phyloP scores from a whole-genome alignment of 164 flowering plant genomes.

The Hamamelis virginiana region DNA sequence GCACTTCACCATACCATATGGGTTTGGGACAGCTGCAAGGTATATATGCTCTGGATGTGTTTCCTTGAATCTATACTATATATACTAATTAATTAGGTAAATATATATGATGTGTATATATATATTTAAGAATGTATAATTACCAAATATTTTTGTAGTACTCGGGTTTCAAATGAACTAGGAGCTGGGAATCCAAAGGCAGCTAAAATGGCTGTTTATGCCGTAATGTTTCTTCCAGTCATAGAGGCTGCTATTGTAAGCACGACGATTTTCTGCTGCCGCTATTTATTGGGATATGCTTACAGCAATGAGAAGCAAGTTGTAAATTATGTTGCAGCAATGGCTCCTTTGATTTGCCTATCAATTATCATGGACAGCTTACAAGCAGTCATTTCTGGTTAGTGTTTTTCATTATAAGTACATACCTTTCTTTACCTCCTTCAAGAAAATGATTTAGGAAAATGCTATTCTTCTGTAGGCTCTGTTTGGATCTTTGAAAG shows the following conservation, averaged over 20 bases:
- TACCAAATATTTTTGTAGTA: conserved; percentile 22
- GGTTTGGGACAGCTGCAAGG: conserved; percentile 36
- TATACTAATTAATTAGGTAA: no score
- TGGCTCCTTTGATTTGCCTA: conserved; percentile 31
- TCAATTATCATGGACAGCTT: conserved; percentile 33
- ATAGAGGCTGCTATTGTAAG: conserved; percentile 22
- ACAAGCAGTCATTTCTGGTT: conserved; percentile 43
- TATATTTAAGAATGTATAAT: background rate
- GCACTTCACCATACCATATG: conserved; percentile 29
- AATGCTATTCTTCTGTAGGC: background rate
- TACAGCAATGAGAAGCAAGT: conserved; percentile 39
- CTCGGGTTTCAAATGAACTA: conserved; percentile 42
- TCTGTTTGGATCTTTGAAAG: no score
- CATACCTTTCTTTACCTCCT: background rate
- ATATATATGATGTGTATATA: no score
- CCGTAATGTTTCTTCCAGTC: conserved; percentile 16
- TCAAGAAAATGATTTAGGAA: background rate
- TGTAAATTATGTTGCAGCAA: conserved; percentile 22
- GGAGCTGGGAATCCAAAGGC: conserved; percentile 42
- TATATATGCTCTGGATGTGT: background rate
- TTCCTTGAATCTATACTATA: background rate
- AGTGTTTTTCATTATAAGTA: background rate
- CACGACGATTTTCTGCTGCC: conserved; percentile 20
- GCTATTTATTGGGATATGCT: conserved; percentile 28
- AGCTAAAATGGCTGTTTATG: conserved; percentile 32